Base-by-base conservation (phyloP, 1,284 basidiomycete species). In the Apiotrichum siamense region DNA sequence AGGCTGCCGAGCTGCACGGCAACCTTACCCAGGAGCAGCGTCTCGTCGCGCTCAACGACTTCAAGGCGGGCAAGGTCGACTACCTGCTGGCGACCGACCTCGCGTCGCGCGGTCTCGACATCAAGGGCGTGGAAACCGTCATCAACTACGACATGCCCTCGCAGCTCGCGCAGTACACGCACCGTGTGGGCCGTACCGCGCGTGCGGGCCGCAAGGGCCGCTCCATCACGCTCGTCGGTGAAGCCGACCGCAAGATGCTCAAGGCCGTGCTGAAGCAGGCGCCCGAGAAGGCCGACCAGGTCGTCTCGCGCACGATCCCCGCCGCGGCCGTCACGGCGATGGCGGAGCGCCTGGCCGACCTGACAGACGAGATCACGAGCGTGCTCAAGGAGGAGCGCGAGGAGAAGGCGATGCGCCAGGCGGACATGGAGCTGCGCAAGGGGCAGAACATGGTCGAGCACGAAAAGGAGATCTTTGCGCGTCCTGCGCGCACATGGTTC, bases 131-230 rank as follows among this genome's bases (percentile, higher is more conserved):
- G n/a, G 88, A 96, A 67, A 93, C 90, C 0, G 90, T 97, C 51
- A 90, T 97, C 69, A 97, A 97, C 74, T 97, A 92, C 69, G 93
- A 97, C 73, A 96, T 97, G 93, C 93, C 94, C 4, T 82, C 83
- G 18, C 88, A 94, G 66, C 79, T 97, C 36, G 84, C 90, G 12
- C 90, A 93, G 65, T 98, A 98, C 75, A 79, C 97, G 32, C 94
- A 98, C 74, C 87, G 94, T 54, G 93, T 97, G 23, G 94, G 94
- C 62, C 83, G 94, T 72, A 98, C 94, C 32, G 94, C 94, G 20
- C 85, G 94, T 73, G 94, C 94, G 3, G 93, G 94, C 4, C 83
- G 83, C 61, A 86, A 87, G 68, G 94, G 94, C 73, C 82, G 92
- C 42, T 92, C 96, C 10, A 85, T 98, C 42, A 94, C 94, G 1